Evolutionary conservation across 2,329 filamentous ascomycete genomes (phyloP).

Genomic region (Sporothrix dimorphospora): DNA sequence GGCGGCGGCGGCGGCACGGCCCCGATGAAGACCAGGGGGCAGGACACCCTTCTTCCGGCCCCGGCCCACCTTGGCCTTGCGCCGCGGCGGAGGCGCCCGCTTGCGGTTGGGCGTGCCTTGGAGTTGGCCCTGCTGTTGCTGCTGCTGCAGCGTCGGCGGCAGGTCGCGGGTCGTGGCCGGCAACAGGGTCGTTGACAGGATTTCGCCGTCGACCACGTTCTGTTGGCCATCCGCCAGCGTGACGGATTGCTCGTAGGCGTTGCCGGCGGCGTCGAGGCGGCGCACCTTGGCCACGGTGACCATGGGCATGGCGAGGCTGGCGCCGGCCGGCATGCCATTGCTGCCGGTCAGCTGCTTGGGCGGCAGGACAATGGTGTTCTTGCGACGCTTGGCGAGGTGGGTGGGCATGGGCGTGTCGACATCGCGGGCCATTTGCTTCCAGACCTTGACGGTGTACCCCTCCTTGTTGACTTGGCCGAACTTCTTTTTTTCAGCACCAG

Average conservation of each 20-base stretch:
- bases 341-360: slow-evolving; percentile 52
- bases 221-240: slow-evolving; percentile 82
- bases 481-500: background rate
- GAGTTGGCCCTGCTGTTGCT: slow-evolving; percentile 31
- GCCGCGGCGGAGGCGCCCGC: slow-evolving; percentile 75
- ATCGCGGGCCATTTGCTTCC: slow-evolving; percentile 65
- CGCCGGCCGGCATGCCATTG: slow-evolving; percentile 9
- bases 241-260: slow-evolving; percentile 81
- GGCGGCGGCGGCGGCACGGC: slow-evolving; percentile 27
- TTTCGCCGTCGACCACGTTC: slow-evolving; percentile 77
- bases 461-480: slow-evolving; percentile 39
- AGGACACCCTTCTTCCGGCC: slow-evolving; percentile 79
- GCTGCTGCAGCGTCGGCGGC: slow-evolving; percentile 48
- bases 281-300: slow-evolving; percentile 80
- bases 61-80: slow-evolving; percentile 72
- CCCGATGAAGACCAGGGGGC: slow-evolving; percentile 37
- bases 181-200: slow-evolving; percentile 65
- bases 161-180: slow-evolving; percentile 55
- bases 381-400: slow-evolving; percentile 64
- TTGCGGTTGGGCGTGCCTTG: slow-evolving; percentile 53
- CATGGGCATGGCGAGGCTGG: slow-evolving; percentile 49
- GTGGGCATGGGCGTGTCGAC: slow-evolving; percentile 57
- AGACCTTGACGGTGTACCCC: slow-evolving; percentile 60
- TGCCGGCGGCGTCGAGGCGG: slow-evolving; percentile 75
- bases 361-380: slow-evolving; percentile 61